Evolutionary conservation across 305 asterid species (phyloP).

Genomic region (Rubia tinctorum): DNA sequence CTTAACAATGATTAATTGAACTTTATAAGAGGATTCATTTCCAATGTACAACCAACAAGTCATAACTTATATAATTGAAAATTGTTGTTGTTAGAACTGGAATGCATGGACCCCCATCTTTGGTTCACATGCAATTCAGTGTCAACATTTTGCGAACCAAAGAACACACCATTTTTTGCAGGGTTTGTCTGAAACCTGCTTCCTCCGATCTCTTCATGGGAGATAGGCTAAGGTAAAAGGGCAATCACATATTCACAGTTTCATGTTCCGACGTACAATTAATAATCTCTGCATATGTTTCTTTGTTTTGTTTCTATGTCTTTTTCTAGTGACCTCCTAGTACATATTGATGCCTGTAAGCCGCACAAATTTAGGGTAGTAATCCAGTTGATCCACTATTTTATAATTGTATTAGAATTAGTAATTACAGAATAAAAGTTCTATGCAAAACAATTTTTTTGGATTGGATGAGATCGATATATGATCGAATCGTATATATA

Average conservation of each 20-base stretch:
- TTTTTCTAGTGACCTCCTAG: background rate
- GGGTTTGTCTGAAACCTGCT: background rate
- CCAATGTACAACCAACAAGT: background rate
- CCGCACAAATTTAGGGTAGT: background rate
- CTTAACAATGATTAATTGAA: background rate
- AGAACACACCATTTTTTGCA: background rate
- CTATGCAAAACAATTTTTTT: too few species aligned
- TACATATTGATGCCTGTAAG: background rate
- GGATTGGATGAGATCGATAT: too few species aligned
- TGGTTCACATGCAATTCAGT: slow-evolving; percentile 20
- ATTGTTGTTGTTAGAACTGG: too few species aligned
- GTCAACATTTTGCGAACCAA: background rate
- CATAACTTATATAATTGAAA: too few species aligned
- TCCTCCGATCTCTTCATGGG: background rate
- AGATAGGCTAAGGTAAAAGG: background rate
- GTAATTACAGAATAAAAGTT: too few species aligned
- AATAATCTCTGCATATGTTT: background rate
- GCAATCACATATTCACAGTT: background rate
- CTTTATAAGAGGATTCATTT: background rate
- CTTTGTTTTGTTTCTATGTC: background rate
- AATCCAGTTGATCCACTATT: too few species aligned
- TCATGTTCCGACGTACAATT: background rate
- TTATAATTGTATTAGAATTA: too few species aligned
- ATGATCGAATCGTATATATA: too few species aligned
- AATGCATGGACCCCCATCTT: slow-evolving; percentile 17